phyloP scores from a whole-genome alignment of 306 rosid genomes.

The Acacia confusa region DNA sequence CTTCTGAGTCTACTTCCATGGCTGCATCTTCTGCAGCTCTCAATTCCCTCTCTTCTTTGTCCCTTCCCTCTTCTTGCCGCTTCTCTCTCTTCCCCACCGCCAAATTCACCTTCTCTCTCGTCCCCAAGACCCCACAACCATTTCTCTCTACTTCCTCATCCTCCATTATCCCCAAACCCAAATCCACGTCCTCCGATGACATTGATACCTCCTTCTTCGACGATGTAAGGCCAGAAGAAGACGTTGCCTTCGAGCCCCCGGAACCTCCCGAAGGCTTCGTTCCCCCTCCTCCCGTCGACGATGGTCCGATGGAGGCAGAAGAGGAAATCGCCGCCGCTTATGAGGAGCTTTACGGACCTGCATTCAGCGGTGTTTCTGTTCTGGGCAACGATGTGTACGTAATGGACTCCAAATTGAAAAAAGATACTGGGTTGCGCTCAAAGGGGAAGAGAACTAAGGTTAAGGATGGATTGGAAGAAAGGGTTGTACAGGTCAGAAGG shows the following conservation, averaged over 20 bases:
- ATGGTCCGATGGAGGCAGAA: constrained; percentile 68
- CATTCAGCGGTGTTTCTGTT: constrained; percentile 67
- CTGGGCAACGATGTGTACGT: constrained; percentile 70
- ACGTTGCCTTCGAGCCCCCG: constrained; percentile 60
- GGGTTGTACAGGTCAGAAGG: constrained; percentile 87
- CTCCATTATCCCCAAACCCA: constrained; percentile 35
- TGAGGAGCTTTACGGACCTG: constrained; percentile 84
- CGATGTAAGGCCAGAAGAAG: constrained; percentile 47
- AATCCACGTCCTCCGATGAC: constrained; percentile 56
- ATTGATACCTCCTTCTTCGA: constrained; percentile 75
- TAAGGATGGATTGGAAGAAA: constrained; percentile 87
- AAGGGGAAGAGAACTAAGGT: constrained; percentile 65
- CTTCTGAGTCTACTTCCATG: constrained; percentile 33
- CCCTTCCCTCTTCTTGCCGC: constrained; percentile 45
- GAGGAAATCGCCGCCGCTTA: constrained; percentile 79
- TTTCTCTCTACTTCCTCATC: constrained; percentile 27
- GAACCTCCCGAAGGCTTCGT: constrained; percentile 74
- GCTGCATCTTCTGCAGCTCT: constrained; percentile 54
- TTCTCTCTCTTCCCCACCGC: constrained; percentile 43
- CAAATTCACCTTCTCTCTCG: constrained; percentile 35
- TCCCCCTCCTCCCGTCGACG: constrained; percentile 65
- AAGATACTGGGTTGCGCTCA: constrained; percentile 55
- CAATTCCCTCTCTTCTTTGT: constrained; percentile 55
- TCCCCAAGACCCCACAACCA: constrained; percentile 21
- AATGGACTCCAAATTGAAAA: constrained; percentile 70